Percentiles rank a stretch among this genome's conserved stretches.
These are phyloP conservation scores for Aspergillus ochraceoroseus DNA, from an alignment of 2,329 filamentous ascomycete genomes.

Conservation along the genomic window DNA sequence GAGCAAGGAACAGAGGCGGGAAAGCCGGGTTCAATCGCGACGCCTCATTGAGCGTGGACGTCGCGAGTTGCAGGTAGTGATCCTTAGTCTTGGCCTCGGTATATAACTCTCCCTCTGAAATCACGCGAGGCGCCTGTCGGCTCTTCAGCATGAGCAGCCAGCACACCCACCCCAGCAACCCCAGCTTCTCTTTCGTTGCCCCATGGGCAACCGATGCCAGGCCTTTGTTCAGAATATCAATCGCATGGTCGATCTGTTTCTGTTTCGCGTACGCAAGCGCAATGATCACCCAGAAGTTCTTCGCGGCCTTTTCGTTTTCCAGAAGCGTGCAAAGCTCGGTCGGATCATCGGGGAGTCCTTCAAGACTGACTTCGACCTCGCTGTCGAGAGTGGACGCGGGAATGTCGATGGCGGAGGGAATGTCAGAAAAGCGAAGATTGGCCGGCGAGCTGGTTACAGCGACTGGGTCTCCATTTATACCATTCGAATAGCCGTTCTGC, in stretches of 20 bases:
- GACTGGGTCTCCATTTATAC: conserved; percentile 45
- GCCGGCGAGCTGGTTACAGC: conserved; percentile 31
- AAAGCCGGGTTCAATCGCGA: conserved; percentile 88
- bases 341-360: conserved; percentile 85
- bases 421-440: conserved; percentile 54
- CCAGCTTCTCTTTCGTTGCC: conserved; percentile 75
- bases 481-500: conserved; percentile 51
- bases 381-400: conserved; percentile 58
- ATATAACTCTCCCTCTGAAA: conserved; percentile 58
- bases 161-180: conserved; percentile 75
- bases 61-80: conserved; percentile 84
- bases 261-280: conserved; percentile 95
- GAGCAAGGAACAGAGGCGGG: conserved; percentile 82
- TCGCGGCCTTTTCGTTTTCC: conserved; percentile 86
- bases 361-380: conserved; percentile 85
- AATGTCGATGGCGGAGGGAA: conserved; percentile 60
- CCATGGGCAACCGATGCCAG: conserved; percentile 64
- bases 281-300: conserved; percentile 97
- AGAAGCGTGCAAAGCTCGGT: conserved; percentile 92
- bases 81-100: conserved; percentile 87
- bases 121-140: conserved; percentile 67
- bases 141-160: conserved; percentile 92
- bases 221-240: conserved; percentile 67
- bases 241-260: conserved; percentile 79
- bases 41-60: conserved; percentile 88